These are phyloP conservation scores for Aspergillus latus DNA, from an alignment of 2,329 filamentous ascomycete species.

Conservation along the genomic window DNA sequence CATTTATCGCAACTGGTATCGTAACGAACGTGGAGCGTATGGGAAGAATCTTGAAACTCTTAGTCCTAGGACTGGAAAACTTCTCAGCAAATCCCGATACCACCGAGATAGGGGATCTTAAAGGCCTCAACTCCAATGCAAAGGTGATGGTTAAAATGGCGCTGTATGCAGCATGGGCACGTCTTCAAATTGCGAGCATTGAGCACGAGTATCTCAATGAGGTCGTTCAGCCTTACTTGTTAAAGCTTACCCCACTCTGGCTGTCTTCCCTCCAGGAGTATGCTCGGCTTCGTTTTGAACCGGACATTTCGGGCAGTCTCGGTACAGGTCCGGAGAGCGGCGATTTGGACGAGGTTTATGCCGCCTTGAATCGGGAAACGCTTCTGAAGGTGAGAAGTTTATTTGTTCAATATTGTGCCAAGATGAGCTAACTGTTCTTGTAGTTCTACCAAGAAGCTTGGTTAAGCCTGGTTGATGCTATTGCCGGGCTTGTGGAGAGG, in stretches of 20 bases:
- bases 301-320: slow-evolving; percentile 89
- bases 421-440: background rate
- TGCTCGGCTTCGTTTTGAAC: slow-evolving; percentile 88
- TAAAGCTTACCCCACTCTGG: slow-evolving; percentile 88
- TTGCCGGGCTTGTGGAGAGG: slow-evolving; percentile 94
- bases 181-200: slow-evolving; percentile 89
- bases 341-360: slow-evolving; percentile 90
- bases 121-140: slow-evolving; percentile 89
- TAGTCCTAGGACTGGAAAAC: slow-evolving; percentile 87
- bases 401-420: background rate
- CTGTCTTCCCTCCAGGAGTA: slow-evolving; percentile 90
- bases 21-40: slow-evolving; percentile 98
- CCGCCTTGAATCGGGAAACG: slow-evolving; percentile 90
- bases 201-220: slow-evolving; percentile 88
- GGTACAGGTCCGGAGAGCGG: slow-evolving; percentile 78
- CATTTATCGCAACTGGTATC: slow-evolving; percentile 94
- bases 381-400: slow-evolving; percentile 62
- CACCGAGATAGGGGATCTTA: slow-evolving; percentile 87
- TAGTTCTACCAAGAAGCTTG: slow-evolving; percentile 95
- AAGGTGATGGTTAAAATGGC: slow-evolving; percentile 99
- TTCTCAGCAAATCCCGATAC: slow-evolving; percentile 78
- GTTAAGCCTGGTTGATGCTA: slow-evolving; percentile 95
- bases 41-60: slow-evolving; percentile 92
- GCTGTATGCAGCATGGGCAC: slow-evolving; percentile 95
- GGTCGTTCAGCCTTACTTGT: slow-evolving; percentile 86